A percentile compares a stretch with the other conserved stretches of the same genome.
Evolutionary conservation across 2,329 filamentous ascomycete species (phyloP).

Genomic region (Penicillium brasilianum): DNA sequence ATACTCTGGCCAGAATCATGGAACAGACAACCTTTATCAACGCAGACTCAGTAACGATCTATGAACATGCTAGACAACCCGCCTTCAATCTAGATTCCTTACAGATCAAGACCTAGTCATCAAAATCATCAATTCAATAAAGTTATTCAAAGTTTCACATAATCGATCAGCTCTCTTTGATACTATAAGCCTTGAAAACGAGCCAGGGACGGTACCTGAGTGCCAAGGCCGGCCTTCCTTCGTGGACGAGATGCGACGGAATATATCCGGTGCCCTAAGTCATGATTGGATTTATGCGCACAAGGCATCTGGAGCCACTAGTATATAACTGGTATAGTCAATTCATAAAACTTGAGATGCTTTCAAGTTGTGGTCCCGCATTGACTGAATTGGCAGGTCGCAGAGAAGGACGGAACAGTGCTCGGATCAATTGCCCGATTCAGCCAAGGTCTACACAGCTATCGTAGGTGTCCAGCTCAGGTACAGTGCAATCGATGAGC

Average conservation of each 20-base stretch:
- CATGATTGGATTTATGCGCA: neutral
- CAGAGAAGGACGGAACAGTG: neutral
- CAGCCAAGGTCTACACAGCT: conserved; percentile 1
- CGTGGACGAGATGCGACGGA: neutral
- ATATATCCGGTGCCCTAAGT: neutral
- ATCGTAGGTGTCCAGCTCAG: neutral
- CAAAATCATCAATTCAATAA: neutral
- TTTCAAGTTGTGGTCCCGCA: neutral
- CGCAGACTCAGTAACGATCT: neutral
- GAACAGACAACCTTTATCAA: neutral
- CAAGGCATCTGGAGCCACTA: neutral
- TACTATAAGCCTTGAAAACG: neutral
- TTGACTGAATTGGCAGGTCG: neutral
- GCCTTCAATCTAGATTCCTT: neutral
- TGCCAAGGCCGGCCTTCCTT: neutral
- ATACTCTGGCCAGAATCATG: neutral
- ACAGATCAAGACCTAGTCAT: neutral
- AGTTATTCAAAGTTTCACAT: neutral
- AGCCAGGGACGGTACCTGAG: neutral
- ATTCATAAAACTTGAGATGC: neutral
- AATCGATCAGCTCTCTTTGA: neutral
- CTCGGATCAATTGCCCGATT: conserved; percentile 12
- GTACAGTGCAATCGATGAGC: neutral
- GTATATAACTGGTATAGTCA: neutral
- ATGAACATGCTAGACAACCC: neutral